Percentiles rank a stretch among this genome's conserved stretches.
These are phyloP conservation scores for Curvularia hawaiiensis DNA, from an alignment of 2,329 filamentous ascomycete genomes.

Conservation along the genomic window DNA sequence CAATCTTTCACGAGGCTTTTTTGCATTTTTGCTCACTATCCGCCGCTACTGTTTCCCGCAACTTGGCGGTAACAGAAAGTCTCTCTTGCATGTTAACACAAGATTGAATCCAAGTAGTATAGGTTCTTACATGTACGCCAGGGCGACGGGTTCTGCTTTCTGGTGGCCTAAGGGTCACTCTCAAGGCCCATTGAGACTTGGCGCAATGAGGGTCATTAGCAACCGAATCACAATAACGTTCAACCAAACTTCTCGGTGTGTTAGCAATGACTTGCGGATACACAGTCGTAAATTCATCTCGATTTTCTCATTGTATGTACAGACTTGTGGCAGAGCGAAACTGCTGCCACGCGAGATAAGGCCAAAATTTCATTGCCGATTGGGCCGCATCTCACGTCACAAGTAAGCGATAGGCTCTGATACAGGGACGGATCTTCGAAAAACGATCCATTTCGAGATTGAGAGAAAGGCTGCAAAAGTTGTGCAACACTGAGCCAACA, in stretches of 20 bases:
- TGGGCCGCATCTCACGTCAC: conserved; percentile 16
- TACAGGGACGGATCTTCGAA: conserved; percentile 13
- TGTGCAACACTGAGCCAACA: neutral
- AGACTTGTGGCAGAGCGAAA: neutral
- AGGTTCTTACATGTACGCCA: neutral
- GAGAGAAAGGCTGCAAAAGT: neutral
- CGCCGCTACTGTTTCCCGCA: conserved; percentile 13
- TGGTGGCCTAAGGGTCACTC: neutral
- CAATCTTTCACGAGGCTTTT: neutral
- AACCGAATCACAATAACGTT: conserved; percentile 14
- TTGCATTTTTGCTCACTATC: conserved; percentile 1
- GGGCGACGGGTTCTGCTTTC: neutral
- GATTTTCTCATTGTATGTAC: neutral
- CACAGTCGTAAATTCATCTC: neutral
- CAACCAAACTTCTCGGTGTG: conserved; percentile 2
- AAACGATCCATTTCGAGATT: neutral
- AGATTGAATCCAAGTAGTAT: neutral
- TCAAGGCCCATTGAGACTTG: conserved; percentile 1
- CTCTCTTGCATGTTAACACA: conserved; percentile 8
- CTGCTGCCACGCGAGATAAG: conserved; percentile 49
- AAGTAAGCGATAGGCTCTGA: conserved; percentile 12
- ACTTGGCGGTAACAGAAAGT: conserved; percentile 17
- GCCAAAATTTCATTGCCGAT: conserved; percentile 24
- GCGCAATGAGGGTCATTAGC: neutral
- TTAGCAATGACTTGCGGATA: neutral